phyloP scores from a whole-genome alignment of 495 filamentous ascomycete species.

The Tuber magnatum region DNA sequence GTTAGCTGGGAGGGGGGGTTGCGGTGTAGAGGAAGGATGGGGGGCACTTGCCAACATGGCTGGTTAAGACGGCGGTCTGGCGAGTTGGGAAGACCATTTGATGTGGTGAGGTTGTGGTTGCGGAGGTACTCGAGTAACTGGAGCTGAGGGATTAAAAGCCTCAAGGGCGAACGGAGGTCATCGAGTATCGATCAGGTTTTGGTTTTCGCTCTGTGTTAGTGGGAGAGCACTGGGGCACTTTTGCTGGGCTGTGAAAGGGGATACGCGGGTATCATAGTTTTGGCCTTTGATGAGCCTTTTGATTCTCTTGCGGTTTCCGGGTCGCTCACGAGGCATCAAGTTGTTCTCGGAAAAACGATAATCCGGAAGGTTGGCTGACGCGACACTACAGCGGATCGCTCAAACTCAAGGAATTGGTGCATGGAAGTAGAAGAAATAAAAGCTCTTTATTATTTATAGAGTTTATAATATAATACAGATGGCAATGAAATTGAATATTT shows the following conservation, averaged over 20 bases:
- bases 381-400: neutral
- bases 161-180: neutral
- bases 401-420: neutral
- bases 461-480: neutral
- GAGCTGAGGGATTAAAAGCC: neutral
- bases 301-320: neutral
- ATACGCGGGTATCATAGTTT: neutral
- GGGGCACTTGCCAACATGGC: constrained; percentile 30
- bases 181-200: neutral
- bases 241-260: neutral
- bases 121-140: no score
- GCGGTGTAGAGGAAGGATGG: neutral
- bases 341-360: neutral
- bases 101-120: constrained; percentile 5
- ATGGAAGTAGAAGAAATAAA: neutral
- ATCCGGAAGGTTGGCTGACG: neutral
- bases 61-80: constrained; percentile 28
- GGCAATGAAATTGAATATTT: neutral
- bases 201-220: neutral
- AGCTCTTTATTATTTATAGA: neutral
- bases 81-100: constrained; percentile 39
- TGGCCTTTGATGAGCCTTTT: neutral
- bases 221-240: neutral
- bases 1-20: neutral
- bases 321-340: no score